Evolutionary conservation across 768 basidiomycete species (phyloP).

Genomic region (Cystofilobasidium ferigula): DNA sequence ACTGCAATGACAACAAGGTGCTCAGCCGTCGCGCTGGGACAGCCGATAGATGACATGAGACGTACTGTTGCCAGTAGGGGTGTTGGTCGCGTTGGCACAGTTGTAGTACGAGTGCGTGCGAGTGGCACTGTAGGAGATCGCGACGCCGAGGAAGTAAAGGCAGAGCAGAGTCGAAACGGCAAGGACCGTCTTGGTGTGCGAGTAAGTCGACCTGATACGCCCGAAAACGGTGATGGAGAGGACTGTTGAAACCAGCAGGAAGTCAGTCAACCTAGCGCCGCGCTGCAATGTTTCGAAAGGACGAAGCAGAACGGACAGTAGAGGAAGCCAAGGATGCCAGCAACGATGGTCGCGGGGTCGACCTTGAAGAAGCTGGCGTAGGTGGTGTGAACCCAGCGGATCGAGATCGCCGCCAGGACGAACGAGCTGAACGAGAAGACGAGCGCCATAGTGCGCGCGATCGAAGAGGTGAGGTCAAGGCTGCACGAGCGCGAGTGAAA

Average conservation of each 20-base stretch:
- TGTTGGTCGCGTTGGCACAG: background rate
- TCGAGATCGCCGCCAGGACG: background rate
- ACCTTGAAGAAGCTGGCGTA: background rate
- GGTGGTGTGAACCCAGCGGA: background rate
- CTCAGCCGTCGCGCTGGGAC: too few relatives aligned
- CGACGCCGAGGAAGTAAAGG: background rate
- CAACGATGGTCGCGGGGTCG: background rate
- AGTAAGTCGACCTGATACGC: background rate
- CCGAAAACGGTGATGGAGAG: background rate
- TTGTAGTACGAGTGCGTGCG: background rate
- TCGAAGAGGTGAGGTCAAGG: background rate
- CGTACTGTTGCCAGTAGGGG: constrained; percentile 2
- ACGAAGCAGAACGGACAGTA: background rate
- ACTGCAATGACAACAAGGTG: too few relatives aligned
- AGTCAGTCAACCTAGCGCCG: background rate
- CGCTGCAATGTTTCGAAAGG: background rate
- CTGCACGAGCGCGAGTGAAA: background rate
- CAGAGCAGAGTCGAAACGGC: background rate
- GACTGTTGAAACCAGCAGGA: background rate
- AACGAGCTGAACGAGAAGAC: background rate
- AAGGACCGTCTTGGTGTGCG: background rate
- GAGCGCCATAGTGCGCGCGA: background rate
- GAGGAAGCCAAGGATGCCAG: background rate
- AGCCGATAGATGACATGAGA: too few relatives aligned
- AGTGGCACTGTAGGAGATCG: background rate